Evolutionary conservation across 768 basidiomycete genomes (phyloP).

Genomic region (Chiua virens): DNA sequence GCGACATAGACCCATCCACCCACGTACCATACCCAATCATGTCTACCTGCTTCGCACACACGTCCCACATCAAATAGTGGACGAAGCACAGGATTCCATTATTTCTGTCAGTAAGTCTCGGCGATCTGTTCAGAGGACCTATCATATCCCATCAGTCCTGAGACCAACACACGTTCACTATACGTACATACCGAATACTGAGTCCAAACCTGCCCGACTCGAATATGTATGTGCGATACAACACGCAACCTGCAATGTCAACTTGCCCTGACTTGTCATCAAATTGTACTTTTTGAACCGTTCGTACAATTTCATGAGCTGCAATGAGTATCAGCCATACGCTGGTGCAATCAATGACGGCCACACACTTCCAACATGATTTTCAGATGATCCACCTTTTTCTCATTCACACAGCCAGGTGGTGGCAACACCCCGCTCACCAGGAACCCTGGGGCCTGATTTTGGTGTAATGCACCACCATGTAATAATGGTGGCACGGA

Average conservation of each 20-base stretch:
- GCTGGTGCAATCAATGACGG: not conserved
- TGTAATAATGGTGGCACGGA: no score
- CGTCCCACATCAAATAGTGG: conserved; percentile 81
- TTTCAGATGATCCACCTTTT: conserved; percentile 61
- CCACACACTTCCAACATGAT: conserved; percentile 62
- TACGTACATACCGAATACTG: conserved; percentile 75
- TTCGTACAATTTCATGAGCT: conserved; percentile 95
- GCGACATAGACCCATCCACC: not conserved
- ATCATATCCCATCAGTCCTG: not conserved
- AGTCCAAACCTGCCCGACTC: conserved; percentile 80
- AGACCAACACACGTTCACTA: not conserved
- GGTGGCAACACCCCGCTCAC: no score
- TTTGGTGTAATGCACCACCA: no score
- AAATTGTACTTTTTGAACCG: conserved; percentile 79
- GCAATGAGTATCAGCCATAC: not conserved
- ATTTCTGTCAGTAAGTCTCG: conserved; percentile 76
- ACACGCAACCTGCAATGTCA: conserved; percentile 91
- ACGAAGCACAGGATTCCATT: conserved; percentile 73
- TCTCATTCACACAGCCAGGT: no score
- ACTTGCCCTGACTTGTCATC: conserved; percentile 67
- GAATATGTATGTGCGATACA: conserved; percentile 82
- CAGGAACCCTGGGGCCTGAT: no score
- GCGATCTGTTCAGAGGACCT: conserved; percentile 92
- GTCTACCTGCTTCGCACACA: conserved; percentile 75
- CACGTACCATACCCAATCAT: conserved; percentile 77